Evolutionary conservation across 1,284 basidiomycete species (phyloP).

Genomic region (Malassezia sympodialis): DNA sequence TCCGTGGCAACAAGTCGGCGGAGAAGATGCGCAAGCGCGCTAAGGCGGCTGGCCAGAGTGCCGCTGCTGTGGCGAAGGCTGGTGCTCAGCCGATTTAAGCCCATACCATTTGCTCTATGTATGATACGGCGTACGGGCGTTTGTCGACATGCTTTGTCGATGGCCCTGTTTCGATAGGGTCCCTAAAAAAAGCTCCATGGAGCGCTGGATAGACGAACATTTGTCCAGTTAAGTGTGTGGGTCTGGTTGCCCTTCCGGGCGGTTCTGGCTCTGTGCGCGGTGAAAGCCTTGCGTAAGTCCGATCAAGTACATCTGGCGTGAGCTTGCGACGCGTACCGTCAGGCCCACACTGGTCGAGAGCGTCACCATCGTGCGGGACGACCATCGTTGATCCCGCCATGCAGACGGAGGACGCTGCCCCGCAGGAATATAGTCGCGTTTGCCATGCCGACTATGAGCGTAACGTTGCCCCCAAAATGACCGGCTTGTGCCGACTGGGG

Average conservation of each 20-base stretch:
- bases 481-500: background rate
- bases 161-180: background rate
- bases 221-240: background rate
- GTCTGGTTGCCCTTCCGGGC: background rate
- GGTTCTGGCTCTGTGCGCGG: slow-evolving; percentile 2
- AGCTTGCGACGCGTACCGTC: background rate
- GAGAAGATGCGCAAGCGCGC: slow-evolving; percentile 89
- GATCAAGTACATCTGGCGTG: slow-evolving; percentile 7
- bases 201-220: background rate
- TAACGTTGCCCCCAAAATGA: background rate
- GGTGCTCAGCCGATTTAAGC: slow-evolving; percentile 1
- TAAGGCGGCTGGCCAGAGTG: slow-evolving; percentile 62
- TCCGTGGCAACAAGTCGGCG: slow-evolving; percentile 82
- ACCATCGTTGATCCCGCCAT: slow-evolving; percentile 10
- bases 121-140: background rate
- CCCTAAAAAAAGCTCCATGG: background rate
- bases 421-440: background rate
- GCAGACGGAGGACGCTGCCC: background rate
- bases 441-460: background rate
- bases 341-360: slow-evolving; percentile 14
- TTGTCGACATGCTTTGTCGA: background rate
- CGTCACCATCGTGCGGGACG: slow-evolving; percentile 10
- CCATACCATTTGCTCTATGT: background rate
- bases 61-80: background rate
- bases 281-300: slow-evolving; percentile 11